These are phyloP conservation scores for Funneliformis caledonium DNA, from an alignment of 371 early-diverging fungal species.

Conservation along the genomic window DNA sequence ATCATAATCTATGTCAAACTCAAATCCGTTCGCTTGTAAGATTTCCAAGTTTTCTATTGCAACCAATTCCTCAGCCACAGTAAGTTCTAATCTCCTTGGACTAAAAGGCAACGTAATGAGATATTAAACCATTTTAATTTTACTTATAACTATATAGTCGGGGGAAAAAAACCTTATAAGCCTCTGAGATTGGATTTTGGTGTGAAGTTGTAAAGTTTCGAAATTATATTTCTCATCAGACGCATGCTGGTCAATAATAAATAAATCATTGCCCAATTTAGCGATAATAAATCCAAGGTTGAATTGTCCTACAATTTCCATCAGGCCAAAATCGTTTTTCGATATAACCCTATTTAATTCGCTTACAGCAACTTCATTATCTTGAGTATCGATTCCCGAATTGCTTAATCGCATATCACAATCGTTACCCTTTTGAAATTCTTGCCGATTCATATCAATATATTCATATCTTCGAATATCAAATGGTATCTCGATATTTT, in stretches of 20 bases:
- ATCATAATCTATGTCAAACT: slow-evolving; percentile 61
- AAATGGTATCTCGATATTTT: slow-evolving; percentile 2
- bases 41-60: slow-evolving; percentile 77
- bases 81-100: slow-evolving; percentile 72
- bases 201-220: slow-evolving; percentile 75
- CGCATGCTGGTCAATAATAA: slow-evolving; percentile 98
- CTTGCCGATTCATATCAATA: neutral
- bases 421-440: neutral
- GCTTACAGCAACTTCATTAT: slow-evolving; percentile 58
- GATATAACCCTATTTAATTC: slow-evolving; percentile 66
- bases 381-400: slow-evolving; percentile 17
- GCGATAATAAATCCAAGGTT: slow-evolving; percentile 97
- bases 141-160: neutral
- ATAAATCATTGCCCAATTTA: slow-evolving; percentile 63
- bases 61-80: slow-evolving; percentile 78
- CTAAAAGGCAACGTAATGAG: neutral
- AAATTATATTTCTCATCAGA: slow-evolving; percentile 98
- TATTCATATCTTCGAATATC: slow-evolving; percentile 4
- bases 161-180: slow-evolving; percentile 51
- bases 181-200: slow-evolving; percentile 70
- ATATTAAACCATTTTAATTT: neutral
- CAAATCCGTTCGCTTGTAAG: slow-evolving; percentile 82
- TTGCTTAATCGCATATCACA: neutral
- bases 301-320: slow-evolving; percentile 97
- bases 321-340: slow-evolving; percentile 82